A percentile compares a stretch with the other conserved stretches of the same genome.
phyloP scores from a whole-genome alignment of 768 basidiomycete species.

The Mycena alexandri region DNA sequence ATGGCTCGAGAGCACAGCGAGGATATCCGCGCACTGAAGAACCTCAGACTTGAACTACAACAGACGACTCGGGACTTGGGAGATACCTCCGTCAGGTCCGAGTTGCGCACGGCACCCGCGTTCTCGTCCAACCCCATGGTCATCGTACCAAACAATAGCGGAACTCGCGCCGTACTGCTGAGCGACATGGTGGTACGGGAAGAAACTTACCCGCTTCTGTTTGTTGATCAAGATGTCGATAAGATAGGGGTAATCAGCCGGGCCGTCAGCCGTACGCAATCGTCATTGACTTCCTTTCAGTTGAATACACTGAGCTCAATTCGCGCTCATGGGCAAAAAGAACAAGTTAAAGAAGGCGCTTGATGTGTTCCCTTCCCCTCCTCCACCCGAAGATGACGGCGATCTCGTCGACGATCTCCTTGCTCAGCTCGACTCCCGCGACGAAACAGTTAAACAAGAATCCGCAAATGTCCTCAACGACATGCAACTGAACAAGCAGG shows the following conservation, averaged over 20 bases:
- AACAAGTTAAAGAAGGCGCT: conserved; percentile 65
- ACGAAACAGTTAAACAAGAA: conserved; percentile 63
- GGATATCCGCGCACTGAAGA: conserved; percentile 55
- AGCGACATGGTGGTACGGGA: background rate
- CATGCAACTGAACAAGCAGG: conserved; percentile 55
- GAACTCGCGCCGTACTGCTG: conserved; percentile 46
- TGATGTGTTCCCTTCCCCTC: conserved; percentile 47
- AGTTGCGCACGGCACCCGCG: conserved; percentile 23
- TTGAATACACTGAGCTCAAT: too few species aligned
- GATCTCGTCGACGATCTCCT: conserved; percentile 82
- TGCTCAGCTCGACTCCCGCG: conserved; percentile 77
- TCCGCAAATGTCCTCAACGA: conserved; percentile 63
- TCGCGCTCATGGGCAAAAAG: conserved; percentile 74
- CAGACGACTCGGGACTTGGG: background rate
- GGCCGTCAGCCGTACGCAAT: too few species aligned
- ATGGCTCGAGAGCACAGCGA: conserved; percentile 57
- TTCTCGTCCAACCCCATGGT: conserved; percentile 24
- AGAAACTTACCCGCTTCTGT: too few species aligned
- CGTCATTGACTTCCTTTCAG: too few species aligned
- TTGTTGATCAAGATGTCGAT: too few species aligned
- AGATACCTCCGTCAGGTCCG: conserved; percentile 21
- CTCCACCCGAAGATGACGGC: conserved; percentile 59
- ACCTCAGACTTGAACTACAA: background rate
- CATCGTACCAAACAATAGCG: conserved; percentile 52
- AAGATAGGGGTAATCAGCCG: too few species aligned